phyloP scores from a whole-genome alignment of 352 stramenopile species.

The Saprolegnia parasitica region DNA sequence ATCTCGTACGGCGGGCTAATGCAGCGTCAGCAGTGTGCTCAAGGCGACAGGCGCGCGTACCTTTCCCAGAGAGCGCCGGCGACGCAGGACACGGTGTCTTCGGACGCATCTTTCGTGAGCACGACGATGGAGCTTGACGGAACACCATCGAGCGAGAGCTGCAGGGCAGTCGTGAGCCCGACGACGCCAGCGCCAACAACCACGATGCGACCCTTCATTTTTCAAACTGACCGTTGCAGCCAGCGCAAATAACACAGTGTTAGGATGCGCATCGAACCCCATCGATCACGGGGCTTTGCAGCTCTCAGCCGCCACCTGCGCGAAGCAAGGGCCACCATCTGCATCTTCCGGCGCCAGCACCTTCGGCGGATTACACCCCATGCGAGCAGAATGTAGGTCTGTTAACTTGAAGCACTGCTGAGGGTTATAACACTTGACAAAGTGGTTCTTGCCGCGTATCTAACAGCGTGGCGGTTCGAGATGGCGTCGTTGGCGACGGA shows the following conservation, averaged over 20 bases:
- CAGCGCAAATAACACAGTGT: not conserved
- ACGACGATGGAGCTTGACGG: constrained; percentile 12
- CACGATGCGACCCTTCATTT: constrained; percentile 17
- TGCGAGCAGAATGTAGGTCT: not conserved
- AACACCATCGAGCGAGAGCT: constrained; percentile 26
- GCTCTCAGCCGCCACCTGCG: no score
- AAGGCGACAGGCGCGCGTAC: constrained; percentile 10
- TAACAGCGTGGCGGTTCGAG: constrained; percentile 11
- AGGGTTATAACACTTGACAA: not conserved
- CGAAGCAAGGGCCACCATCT: not conserved
- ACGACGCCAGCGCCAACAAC: constrained; percentile 28
- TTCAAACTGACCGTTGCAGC: not conserved
- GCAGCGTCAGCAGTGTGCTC: not conserved
- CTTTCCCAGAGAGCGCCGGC: constrained; percentile 28
- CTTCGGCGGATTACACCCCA: not conserved
- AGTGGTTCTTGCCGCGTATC: not conserved
- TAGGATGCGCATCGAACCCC: not conserved
- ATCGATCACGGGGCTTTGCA: no score
- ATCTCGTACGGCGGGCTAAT: constrained; percentile 28
- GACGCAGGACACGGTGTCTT: constrained; percentile 20
- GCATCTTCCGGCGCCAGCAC: not conserved
- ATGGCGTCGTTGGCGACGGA: not conserved
- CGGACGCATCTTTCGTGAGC: constrained; percentile 10
- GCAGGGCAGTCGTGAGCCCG: constrained; percentile 29
- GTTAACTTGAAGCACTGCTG: not conserved